Evolutionary conservation across 2,329 filamentous ascomycete species (phyloP), one percentile per base, ranked within the genome.

Genomic region (Colletotrichum plurivorum): DNA sequence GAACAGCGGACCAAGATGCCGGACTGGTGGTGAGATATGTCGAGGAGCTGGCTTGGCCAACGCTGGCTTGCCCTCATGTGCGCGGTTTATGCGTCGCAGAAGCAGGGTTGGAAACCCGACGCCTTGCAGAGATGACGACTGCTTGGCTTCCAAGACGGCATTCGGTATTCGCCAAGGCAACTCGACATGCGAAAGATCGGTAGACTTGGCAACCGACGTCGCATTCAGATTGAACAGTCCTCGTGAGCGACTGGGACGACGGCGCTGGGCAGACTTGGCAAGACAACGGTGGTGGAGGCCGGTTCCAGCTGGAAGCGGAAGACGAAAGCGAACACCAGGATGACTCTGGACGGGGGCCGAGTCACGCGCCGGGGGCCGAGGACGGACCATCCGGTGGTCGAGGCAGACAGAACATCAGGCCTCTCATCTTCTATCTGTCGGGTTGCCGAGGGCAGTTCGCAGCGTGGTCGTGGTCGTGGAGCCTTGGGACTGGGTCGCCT

Each of bases 181-280:
- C 36, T 31, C 13, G 27, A 43, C 4, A 41, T 49, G 25, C 41
- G 45, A 45, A 45, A 54, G 7, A 22, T 65, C 49, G 61, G 49
- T 22, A 41, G 54, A 16, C 36, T 16, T 60, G 22, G 16, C 39
- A 61, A 31, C 54, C 43, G 55, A 60, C 55, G 61, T 65, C 49
- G 61, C 61, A 65, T 45, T 55, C 53, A 48, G 7, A 65, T 65
- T 64, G 49, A 27, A 4, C 9, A 13, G 31, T 8, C 31, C 43
- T 68, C 54, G 61, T 15, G 43, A 31, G 27, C 36, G 27, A 54
- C 55, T 54, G 54, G 56, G 60, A 59, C 55, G 41, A 45, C n/a
- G 58, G 43, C 20, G 52, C 65, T 64, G 60, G 54, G 65, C 53
- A 49, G 22, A 54, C 60, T 68, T 68, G 65, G 65, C 60, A 64